Percentiles rank a stretch among this genome's conserved stretches.
Conservation (phyloP, 164 flowering plant genomes). For the Houttuynia cordata region DNA sequence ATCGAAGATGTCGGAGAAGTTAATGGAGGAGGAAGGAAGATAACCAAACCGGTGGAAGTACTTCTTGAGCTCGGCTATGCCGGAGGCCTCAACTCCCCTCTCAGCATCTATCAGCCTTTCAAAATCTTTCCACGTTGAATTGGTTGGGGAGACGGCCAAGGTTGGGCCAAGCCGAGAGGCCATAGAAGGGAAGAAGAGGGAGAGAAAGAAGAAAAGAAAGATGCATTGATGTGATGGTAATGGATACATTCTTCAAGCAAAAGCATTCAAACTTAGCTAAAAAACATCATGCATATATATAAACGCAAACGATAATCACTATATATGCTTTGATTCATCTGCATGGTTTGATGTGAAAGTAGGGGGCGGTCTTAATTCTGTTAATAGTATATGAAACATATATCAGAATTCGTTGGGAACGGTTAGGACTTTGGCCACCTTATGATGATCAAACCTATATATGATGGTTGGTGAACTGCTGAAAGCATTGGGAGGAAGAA, state of each 20-base stretch:
- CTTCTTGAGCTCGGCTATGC: slow-evolving; percentile 38
- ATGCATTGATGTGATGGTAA: background rate
- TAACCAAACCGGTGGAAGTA: slow-evolving; percentile 50
- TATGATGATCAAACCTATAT: background rate
- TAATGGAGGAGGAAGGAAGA: slow-evolving; percentile 8
- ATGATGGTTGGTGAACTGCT: background rate
- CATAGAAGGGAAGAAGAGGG: background rate
- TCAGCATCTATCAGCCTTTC: slow-evolving; percentile 18
- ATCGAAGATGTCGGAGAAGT: slow-evolving; percentile 37
- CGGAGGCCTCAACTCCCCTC: slow-evolving; percentile 25
- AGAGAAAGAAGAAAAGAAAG: background rate
- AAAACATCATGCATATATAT: background rate
- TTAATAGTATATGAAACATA: too few species aligned
- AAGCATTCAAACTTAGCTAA: background rate
- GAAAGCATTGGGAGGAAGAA: background rate
- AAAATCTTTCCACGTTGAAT: slow-evolving; percentile 23
- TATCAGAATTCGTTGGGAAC: background rate
- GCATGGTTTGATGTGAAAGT: background rate
- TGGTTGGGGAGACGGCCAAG: background rate
- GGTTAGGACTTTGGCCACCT: background rate
- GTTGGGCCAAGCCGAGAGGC: slow-evolving; percentile 7
- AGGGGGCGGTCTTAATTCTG: background rate
- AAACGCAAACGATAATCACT: background rate
- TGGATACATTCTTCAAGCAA: background rate
- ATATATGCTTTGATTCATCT: background rate